These are phyloP conservation scores for Clitopilus passeckerianus DNA, from an alignment of 768 basidiomycete genomes.

Conservation along the genomic window DNA sequence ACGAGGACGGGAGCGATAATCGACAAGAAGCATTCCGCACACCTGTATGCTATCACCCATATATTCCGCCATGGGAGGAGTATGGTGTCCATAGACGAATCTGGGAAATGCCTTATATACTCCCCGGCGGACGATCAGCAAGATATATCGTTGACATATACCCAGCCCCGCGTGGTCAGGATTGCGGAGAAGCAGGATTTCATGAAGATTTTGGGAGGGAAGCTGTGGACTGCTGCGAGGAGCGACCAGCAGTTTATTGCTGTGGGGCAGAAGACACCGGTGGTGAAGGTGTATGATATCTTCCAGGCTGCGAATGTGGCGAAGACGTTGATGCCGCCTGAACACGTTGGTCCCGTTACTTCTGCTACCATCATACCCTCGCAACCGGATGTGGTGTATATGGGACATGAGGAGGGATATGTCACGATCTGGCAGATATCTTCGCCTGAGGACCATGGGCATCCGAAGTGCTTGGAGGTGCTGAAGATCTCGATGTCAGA, in stretches of 20 bases:
- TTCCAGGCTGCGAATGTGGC: conserved; percentile 53
- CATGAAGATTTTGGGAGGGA: conserved; percentile 64
- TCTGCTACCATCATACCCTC: conserved; percentile 73
- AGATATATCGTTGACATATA: conserved; percentile 41
- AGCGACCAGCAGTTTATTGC: conserved; percentile 39
- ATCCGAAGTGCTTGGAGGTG: conserved; percentile 66
- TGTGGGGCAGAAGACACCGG: conserved; percentile 47
- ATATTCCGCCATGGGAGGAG: conserved; percentile 68
- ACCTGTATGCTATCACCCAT: conserved; percentile 60
- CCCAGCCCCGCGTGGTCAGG: conserved; percentile 54
- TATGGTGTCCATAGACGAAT: conserved; percentile 84
- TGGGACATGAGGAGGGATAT: conserved; percentile 91
- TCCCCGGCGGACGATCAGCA: conserved; percentile 37
- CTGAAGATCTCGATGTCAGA: conserved; percentile 79
- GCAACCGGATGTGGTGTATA: conserved; percentile 60
- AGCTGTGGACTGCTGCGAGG: conserved; percentile 79
- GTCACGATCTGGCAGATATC: conserved; percentile 70
- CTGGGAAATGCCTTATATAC: conserved; percentile 79
- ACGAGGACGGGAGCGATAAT: conserved; percentile 52
- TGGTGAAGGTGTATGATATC: conserved; percentile 79
- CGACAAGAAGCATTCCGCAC: conserved; percentile 55
- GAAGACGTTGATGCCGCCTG: conserved; percentile 53
- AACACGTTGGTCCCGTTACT: conserved; percentile 79
- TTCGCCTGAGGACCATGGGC: conserved; percentile 44
- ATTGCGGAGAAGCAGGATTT: conserved; percentile 83